Percentiles rank a stretch among this genome's conserved stretches.
Evolutionary conservation across 2,329 filamentous ascomycete species (phyloP).

Genomic region (Passalora sequoiae): DNA sequence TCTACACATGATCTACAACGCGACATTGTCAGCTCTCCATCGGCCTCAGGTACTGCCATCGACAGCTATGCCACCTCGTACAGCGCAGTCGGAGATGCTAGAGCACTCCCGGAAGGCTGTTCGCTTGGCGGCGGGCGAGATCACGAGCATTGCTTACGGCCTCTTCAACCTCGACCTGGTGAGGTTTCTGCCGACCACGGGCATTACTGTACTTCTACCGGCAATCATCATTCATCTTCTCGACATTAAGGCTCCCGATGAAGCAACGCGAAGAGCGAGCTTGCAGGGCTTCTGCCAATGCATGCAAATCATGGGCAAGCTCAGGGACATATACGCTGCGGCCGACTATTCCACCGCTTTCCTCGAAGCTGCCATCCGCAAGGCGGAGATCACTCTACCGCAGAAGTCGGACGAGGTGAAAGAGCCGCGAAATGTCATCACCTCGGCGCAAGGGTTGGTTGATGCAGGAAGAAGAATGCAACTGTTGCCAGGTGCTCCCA

Average conservation of each 20-base stretch:
- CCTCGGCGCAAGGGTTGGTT: slow-evolving; percentile 44
- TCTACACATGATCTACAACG: slow-evolving; percentile 89
- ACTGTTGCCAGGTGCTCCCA: slow-evolving; percentile 16
- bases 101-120: slow-evolving; percentile 79
- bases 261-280: slow-evolving; percentile 65
- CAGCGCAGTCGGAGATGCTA: slow-evolving; percentile 62
- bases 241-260: slow-evolving; percentile 79
- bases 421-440: slow-evolving; percentile 33
- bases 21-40: slow-evolving; percentile 83
- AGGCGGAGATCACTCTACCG: slow-evolving; percentile 71
- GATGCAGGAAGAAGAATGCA: slow-evolving; percentile 43
- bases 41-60: slow-evolving; percentile 84
- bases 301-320: slow-evolving; percentile 82
- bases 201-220: slow-evolving; percentile 83
- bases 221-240: slow-evolving; percentile 91
- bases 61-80: slow-evolving; percentile 39
- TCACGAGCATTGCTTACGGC: slow-evolving; percentile 76
- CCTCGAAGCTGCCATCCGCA: slow-evolving; percentile 83
- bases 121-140: slow-evolving; percentile 75
- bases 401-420: slow-evolving; percentile 31
- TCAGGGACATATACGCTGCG: slow-evolving; percentile 84
- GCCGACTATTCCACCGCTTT: slow-evolving; percentile 96
- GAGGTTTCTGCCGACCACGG: slow-evolving; percentile 77
- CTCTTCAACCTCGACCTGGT: slow-evolving; percentile 69
- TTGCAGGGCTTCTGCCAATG: slow-evolving; percentile 81